phyloP scores from a whole-genome alignment of 805 yeast genomes.

The Monosporozyma aquatica region DNA sequence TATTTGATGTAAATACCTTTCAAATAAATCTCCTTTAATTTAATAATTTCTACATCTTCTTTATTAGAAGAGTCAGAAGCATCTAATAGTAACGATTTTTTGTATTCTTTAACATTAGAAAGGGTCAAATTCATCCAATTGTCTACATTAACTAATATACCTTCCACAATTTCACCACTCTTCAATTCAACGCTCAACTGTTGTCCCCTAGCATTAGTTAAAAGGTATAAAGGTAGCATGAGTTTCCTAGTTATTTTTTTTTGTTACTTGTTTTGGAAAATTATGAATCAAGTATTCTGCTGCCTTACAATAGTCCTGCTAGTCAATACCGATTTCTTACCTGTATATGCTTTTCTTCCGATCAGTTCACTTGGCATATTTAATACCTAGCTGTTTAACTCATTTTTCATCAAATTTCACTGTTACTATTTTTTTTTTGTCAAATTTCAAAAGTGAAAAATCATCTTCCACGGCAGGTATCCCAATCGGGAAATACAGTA shows the following conservation, averaged over 20 bases:
- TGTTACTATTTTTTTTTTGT: neutral
- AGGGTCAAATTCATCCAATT: slow-evolving; percentile 93
- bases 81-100: slow-evolving; percentile 30
- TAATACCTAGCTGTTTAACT: neutral
- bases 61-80: neutral
- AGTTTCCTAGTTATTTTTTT: neutral
- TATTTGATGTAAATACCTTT: slow-evolving; percentile 80
- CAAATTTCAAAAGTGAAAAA: neutral
- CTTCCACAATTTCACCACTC: slow-evolving; percentile 82
- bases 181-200: slow-evolving; percentile 83
- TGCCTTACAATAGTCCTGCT: too few species aligned
- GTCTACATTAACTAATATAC: slow-evolving; percentile 77
- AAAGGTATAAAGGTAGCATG: slow-evolving; percentile 79
- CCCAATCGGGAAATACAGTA: neutral
- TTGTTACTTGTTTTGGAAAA: too few species aligned
- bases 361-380: neutral
- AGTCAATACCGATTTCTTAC: too few species aligned
- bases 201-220: slow-evolving; percentile 85
- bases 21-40: slow-evolving; percentile 66
- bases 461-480: neutral
- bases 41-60: slow-evolving; percentile 35
- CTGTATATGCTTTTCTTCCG: too few species aligned
- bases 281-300: too few species aligned
- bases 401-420: neutral
- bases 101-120: slow-evolving; percentile 47